Evolutionary conservation across 2,329 filamentous ascomycete genomes (phyloP), one percentile per base, ranked within the genome.

Genomic region (Aspergillus aculeatinus): DNA sequence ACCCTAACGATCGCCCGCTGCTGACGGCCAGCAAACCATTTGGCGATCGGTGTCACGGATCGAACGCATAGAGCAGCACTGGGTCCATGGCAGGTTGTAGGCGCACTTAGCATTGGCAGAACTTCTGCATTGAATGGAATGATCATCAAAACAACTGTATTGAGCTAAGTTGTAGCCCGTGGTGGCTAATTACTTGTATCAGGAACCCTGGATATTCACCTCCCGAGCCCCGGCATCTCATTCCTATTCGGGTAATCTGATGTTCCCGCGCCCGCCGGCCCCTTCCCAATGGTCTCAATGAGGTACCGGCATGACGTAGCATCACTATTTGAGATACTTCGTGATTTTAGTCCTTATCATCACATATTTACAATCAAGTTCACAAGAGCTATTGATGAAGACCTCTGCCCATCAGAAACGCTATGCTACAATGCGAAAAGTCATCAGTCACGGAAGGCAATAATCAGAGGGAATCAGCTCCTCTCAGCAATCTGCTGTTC

Each of bases 401-500:
- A 23, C 6, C n/a, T 31, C 7, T 35, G 25, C 6, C 14, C 16
- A 39, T 51, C 27, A 29, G 27, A 10, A 9, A 29, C 27, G 14
- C 33, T 35, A 35, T 35, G 14, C 33, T 35, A 35, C 33, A 35
- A 35, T 35, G 11, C 14, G 14, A 35, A 35, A 14, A 27, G 23
- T 29, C 27, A 10, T 5, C 7, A 10, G 33, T 6, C 4, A 39
- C 10, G 11, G 21, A 27, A 12, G 2, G 51, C 0, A 48, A 50
- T 21, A 12, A 6, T 2, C n/a, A 3, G 16, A 19, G n/a, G 48
- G n/a, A 23, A 47, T 50, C 48, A 60, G n/a, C 51, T 60, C 12
- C 60, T 59, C 55, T 66, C 61, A 2, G 65, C 64, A 60, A 75
- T 67, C 59, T 75, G 70, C 48, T 65, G 65, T 60, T 80, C 77